phyloP scores from a whole-genome alignment of 768 basidiomycete genomes.

The Termitomyces sp. region DNA sequence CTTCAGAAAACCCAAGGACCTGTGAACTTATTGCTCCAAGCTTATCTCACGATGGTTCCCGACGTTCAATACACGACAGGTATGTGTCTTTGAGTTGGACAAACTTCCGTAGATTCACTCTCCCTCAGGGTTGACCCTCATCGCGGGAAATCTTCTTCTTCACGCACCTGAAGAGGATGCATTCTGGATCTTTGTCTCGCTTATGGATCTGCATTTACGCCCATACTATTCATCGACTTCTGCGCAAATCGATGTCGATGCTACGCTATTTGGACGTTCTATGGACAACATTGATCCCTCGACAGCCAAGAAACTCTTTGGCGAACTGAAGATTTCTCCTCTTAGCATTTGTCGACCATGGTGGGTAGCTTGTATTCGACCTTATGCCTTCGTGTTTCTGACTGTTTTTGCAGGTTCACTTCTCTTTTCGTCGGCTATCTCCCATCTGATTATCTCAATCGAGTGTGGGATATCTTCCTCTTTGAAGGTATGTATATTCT shows the following conservation, averaged over 20 bases:
- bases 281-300: conserved; percentile 58
- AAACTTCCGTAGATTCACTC: not conserved
- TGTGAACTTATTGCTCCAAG: conserved; percentile 55
- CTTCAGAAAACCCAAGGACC: conserved; percentile 53
- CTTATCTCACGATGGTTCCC: conserved; percentile 82
- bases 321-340: conserved; percentile 57
- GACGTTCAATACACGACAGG: conserved; percentile 68
- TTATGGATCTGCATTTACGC: conserved; percentile 83
- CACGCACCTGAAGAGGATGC: conserved; percentile 85
- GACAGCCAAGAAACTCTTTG: conserved; percentile 63
- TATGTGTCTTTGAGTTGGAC: conserved; percentile 21
- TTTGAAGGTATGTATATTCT: conserved; percentile 55
- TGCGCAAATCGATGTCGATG: conserved; percentile 72
- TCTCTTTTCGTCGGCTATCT: conserved; percentile 65
- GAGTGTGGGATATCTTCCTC: conserved; percentile 81
- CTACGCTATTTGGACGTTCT: conserved; percentile 62
- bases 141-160: conserved; percentile 67
- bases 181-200: conserved; percentile 84
- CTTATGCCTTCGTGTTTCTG: not conserved
- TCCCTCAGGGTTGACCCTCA: conserved; percentile 54
- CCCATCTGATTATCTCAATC: conserved; percentile 58
- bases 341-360: conserved; percentile 57
- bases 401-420: conserved; percentile 50
- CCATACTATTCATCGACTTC: conserved; percentile 62
- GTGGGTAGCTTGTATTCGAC: conserved; percentile 30